Evolutionary conservation across 1,284 basidiomycete genomes (phyloP), one percentile per base, ranked within the genome.

Genomic region (Abortiporus biennis): DNA sequence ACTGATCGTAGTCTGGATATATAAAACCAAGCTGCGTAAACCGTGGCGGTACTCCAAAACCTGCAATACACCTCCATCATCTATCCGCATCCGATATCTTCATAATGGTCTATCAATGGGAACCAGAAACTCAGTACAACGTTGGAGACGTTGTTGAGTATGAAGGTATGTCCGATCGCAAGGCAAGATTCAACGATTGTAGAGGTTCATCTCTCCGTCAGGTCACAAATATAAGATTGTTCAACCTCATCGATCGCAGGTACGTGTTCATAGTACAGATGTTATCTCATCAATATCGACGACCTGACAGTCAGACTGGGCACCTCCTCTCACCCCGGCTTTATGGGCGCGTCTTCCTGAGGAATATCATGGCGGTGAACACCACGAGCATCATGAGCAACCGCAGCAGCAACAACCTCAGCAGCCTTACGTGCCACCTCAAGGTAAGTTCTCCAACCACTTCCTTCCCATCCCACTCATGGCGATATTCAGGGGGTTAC

Each of bases 171-270:
- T 31, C 31, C 34, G 16, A 21, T 21, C 16, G n/a, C 15, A 22
- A 12, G 25, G 24, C 33, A 17, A 13, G 25, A 22, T 13, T 31
- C 33, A 31, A 24, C 20, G 31, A 6, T 16, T 11, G 19, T 15
- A 4, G 32, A 6, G 16, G 15, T 6, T 8, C 23, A 41, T 33
- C 20, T 41, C 35, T 39, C 43, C 12, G 25, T 13, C 49, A 86
- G 82, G 74, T 22, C 57, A 63, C 48, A 63, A 60, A 39, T 88
- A 85, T 67, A 79, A 75, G 59, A 80, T 80, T 62, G 76, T 85
- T 50, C 82, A 85, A 55, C 64, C 79, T 11, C 85, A 88, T 61
- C 63, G 59, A 36, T 84, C 83, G 20, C 79, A 85, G 69, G 81
- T 75, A 44, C 35, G 58, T 48, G 25, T 21, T 21, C 19, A 11